These are phyloP conservation scores for Populus simonii DNA, from an alignment of 345 rosid genomes.

Conservation along the genomic window DNA sequence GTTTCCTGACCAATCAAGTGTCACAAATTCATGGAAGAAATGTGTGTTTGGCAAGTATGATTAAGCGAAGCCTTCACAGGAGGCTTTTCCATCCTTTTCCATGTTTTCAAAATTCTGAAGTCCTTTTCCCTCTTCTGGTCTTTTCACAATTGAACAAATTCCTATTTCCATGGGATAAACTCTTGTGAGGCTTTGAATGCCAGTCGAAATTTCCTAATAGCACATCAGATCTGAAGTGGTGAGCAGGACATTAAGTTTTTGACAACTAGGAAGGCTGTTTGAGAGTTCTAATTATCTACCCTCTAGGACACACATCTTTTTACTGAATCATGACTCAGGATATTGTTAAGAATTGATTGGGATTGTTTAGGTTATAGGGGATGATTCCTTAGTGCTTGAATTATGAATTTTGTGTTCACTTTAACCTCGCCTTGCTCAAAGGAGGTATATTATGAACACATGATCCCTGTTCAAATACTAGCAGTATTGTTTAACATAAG, in stretches of 20 bases:
- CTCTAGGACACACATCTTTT: not conserved
- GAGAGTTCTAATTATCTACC: not conserved
- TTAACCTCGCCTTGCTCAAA: not conserved
- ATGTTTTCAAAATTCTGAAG: not conserved
- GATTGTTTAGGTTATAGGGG: not conserved
- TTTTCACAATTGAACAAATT: not conserved
- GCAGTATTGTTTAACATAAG: not conserved
- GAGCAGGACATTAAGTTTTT: not conserved
- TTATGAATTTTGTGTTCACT: not conserved
- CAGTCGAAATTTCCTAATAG: not conserved
- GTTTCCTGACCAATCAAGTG: conserved; percentile 2
- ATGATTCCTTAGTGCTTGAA: not conserved
- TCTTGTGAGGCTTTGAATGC: not conserved
- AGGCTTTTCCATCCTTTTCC: not conserved
- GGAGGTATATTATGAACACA: not conserved
- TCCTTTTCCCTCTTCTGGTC: not conserved
- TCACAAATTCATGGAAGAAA: not conserved
- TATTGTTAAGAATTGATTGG: not conserved
- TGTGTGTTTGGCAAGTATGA: not conserved
- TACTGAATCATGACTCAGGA: not conserved
- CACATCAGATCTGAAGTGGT: not conserved
- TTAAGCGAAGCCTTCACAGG: not conserved
- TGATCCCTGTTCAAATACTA: not conserved
- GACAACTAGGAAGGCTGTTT: not conserved
- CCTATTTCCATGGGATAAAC: not conserved